Conservation (phyloP, 257 asterid genomes). For the Plectranthus barbatus region DNA sequence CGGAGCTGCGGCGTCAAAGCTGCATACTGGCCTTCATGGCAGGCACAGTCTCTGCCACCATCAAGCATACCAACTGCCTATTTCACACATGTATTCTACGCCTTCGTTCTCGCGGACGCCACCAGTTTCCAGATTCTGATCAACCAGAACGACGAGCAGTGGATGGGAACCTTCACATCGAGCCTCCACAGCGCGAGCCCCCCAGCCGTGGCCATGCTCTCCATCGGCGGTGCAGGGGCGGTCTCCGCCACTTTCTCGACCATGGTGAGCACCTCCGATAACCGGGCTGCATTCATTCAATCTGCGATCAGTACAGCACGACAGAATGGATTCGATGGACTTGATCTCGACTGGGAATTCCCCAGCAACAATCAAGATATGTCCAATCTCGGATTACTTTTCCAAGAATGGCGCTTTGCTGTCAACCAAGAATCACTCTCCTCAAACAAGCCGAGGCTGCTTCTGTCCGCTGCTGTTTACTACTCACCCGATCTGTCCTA, state of each 20-base stretch:
- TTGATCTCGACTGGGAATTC: constrained; percentile 62
- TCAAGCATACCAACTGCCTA: constrained; percentile 29
- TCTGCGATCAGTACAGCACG: constrained; percentile 36
- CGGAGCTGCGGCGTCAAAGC: constrained; percentile 27
- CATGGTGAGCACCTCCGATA: constrained; percentile 17
- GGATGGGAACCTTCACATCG: constrained; percentile 37
- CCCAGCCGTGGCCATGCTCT: constrained; percentile 25
- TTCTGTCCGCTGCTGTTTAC: constrained; percentile 34
- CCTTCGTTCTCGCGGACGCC: constrained; percentile 30
- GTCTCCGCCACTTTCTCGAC: constrained; percentile 17
- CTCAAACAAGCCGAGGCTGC: constrained; percentile 22
- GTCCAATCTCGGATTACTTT: constrained; percentile 35
- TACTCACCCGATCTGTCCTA: constrained; percentile 23
- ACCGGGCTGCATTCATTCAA: constrained; percentile 34
- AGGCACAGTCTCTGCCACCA: constrained; percentile 27
- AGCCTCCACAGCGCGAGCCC: constrained; percentile 26
- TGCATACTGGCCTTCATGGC: constrained; percentile 46
- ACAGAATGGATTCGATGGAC: constrained; percentile 37
- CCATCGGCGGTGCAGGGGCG: constrained; percentile 49
- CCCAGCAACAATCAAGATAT: constrained; percentile 31
- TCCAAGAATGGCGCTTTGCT: constrained; percentile 25
- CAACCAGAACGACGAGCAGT: constrained; percentile 26
- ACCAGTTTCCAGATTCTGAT: constrained; percentile 25
- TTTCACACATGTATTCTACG: constrained; percentile 49
- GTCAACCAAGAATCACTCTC: constrained; percentile 15